Base-by-base conservation (phyloP, 2,329 filamentous ascomycete species). In the Beauveria scarabaeidicola region DNA sequence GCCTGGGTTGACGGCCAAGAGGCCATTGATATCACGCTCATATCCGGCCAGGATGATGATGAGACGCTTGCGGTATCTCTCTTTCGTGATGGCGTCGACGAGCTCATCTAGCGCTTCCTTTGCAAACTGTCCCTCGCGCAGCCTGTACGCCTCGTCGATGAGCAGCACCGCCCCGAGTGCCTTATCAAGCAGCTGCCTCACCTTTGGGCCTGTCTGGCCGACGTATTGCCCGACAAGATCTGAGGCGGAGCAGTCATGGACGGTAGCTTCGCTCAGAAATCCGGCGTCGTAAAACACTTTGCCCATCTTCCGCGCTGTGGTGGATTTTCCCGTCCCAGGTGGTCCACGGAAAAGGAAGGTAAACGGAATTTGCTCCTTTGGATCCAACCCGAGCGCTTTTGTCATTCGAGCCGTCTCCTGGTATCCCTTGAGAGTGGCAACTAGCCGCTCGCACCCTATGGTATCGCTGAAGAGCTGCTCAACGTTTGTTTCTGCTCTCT, bases 281-380 rank as follows among this genome's bases (percentile, higher is more conserved):
- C 87, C 87, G 78, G 91, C 82, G 64, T 91, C 84, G 66, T 89
- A 91, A 66, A 83, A 92, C 0, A 92, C 76, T 62, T 89, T 81
- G 3, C 88, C 88, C 79, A 92, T 89, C 62, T 86, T 88, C n/a
- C 79, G 74, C 0, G 89, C 89, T 0, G 77, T 90, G 0, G 85
- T 86, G 0, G 88, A 90, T 66, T 91, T 91, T 0, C 88, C 89
- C 0, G 88, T 91, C 0, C 84, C 86, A 15, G 85, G 84, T 0
- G 74, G 73, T 0, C 88, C 87, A 0, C 82, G 78, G 71, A 90
- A 90, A 0, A 90, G 65, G 64, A 89, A 90, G 62, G 81, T 87
- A 68, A 87, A 88, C 0, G 86, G 85, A 0, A 89, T 77, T 11
- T 81, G 67, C 0, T 71, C 67, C 19, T 59, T 64, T 9, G 64